Evolutionary conservation across 768 basidiomycete genomes (phyloP).

Genomic region (Leccinellum rugosiceps): DNA sequence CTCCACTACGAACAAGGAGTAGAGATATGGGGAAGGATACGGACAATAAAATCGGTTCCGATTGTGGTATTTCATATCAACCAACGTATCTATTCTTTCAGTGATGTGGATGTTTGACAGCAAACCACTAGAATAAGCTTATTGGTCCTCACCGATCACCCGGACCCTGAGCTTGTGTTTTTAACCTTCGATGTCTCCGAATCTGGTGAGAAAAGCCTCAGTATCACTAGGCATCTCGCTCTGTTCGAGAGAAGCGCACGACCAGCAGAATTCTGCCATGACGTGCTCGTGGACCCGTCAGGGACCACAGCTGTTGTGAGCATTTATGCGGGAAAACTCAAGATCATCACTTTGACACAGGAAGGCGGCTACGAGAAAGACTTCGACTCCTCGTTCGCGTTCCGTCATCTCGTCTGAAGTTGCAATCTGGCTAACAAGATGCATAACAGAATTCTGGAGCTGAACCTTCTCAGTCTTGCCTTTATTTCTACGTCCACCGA

Average conservation of each 20-base stretch:
- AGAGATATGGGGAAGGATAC: constrained; percentile 69
- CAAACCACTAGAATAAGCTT: constrained; percentile 42
- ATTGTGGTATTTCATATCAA: constrained; percentile 41
- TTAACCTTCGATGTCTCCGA: constrained; percentile 47
- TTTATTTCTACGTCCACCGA: constrained; percentile 48
- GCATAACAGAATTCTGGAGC: constrained; percentile 52
- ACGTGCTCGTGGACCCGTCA: constrained; percentile 62
- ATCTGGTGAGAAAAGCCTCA: constrained; percentile 33
- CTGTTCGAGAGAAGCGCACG: constrained; percentile 58
- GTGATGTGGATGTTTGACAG: constrained; percentile 10
- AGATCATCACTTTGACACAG: constrained; percentile 50
- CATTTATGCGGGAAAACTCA: constrained; percentile 70
- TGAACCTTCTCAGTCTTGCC: constrained; percentile 64
- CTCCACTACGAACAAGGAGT: constrained; percentile 55
- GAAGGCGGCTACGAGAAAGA: constrained; percentile 53
- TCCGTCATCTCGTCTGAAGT: neutral
- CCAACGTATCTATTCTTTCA: neutral
- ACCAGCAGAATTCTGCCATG: constrained; percentile 67
- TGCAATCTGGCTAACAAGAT: constrained; percentile 2
- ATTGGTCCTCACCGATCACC: constrained; percentile 70
- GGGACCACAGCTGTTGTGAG: constrained; percentile 60
- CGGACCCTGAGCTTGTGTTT: constrained; percentile 69
- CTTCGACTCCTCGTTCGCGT: constrained; percentile 62
- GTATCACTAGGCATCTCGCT: constrained; percentile 42
- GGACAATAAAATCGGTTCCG: constrained; percentile 53